Base-by-base conservation (phyloP, 208 protist species). In the Trypanosomatidae sp. region DNA sequence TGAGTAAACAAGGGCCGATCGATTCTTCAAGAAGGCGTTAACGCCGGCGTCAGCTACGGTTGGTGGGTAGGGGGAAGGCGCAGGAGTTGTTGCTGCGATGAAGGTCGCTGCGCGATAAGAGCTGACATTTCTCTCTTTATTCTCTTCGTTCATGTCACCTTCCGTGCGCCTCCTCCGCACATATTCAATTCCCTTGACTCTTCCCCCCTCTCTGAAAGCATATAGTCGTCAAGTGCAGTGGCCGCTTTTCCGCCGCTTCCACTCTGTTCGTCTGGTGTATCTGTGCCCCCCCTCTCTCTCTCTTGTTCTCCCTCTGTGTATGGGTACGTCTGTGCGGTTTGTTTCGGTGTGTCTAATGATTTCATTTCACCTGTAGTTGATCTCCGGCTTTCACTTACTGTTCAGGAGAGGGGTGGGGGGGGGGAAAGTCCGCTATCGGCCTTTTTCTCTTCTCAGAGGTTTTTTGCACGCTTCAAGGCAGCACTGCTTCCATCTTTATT, bases 381-480 rank as follows among this genome's bases (percentile, higher is more conserved):
- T 59, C 15, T 52, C 60, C 43, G 39, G 9, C 44, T 72, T 53
- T 41, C 22, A 4, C 46, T 46, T 74, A n/a, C 55, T 4, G 2
- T 69, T 44, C 10, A 4, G n/a, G n/a, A n/a, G n/a, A n/a, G n/a
- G n/a, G n/a, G n/a, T n/a, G n/a, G n/a, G n/a, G n/a, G n/a, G n/a
- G n/a, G n/a, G n/a, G n/a, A n/a, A n/a, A n/a, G n/a, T n/a, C n/a
- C n/a, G n/a, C n/a, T n/a, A n/a, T n/a, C n/a, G n/a, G n/a, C 30
- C 13, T 76, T 22, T 50, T 19, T 36, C 43, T 53, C 3, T 64
- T 44, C 19, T 43, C 12, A 8, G 22, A 22, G 13, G 44, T 66
- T 68, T 62, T 75, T 62, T 73, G 52, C 71, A 6, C 73, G 30
- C 43, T 30, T 66, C 53, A 43, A 12, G 30, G 17, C 59, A 64